Evolutionary conservation across 345 rosid species (phyloP), one percentile per base, ranked within the genome.

Genomic region (Clarkia xantiana): DNA sequence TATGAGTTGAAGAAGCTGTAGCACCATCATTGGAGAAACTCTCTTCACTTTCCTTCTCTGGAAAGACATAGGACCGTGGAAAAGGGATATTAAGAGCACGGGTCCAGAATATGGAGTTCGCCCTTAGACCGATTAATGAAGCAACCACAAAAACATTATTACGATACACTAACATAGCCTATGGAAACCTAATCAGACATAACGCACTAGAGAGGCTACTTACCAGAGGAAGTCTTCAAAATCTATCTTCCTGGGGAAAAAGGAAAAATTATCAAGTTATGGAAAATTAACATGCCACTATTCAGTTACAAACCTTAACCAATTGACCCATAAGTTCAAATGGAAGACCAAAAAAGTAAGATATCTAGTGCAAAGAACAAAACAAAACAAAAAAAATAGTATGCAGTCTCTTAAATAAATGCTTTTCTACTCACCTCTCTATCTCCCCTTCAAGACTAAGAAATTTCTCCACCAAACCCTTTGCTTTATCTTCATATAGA

Each of bases 41-140:
- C 18, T 36, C 66, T 10, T 20, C 58, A 47, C 43, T 55, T 44
- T 65, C 67, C 62, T 53, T 62, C 69, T 69, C 74, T 18, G 95
- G 97, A 70, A 90, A 90, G 42, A 90, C 91, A 18, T 75, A 90
- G 56, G 86, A 79, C 49, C 47, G 86, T 6, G 94, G 97, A 65
- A 90, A 72, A 61, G 97, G 97, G 62, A 85, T 76, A 73, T 80
- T 90, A 76, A 90, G 64, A 44, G 95, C 95, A 64, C 95, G 95
- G 59, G 77, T 73, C 97, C 97, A 90, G 62, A 90, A 90, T 56
- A 90, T 63, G 57, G 97, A 90, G 74, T 85, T 85, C 15, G 86
- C 97, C 97, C 95, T 90, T 61, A 51, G 49, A 56, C 20, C 4
- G 16, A 62, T 67, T 50, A 14, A 49, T 54, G 18, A n/a, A 45